Conservation (phyloP, 139 green algal genomes). For the Ostreobium quekettii region DNA sequence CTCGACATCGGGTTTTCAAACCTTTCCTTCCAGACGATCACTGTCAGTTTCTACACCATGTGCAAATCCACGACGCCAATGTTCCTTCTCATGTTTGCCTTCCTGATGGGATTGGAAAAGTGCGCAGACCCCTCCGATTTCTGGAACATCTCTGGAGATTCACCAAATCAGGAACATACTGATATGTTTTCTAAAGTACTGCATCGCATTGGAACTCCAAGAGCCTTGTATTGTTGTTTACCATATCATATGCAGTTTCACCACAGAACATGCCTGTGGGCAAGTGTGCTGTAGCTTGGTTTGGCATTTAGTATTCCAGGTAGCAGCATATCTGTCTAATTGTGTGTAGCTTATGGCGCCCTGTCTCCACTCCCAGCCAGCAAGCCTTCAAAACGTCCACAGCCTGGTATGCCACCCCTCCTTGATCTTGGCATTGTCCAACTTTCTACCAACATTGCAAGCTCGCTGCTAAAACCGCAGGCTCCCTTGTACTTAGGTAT, state of each 20-base stretch:
- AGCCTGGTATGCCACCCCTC: too few species aligned
- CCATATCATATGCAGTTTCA: too few species aligned
- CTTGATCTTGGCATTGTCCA: too few species aligned
- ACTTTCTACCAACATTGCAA: too few species aligned
- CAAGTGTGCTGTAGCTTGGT: not conserved
- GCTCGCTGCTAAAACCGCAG: too few species aligned
- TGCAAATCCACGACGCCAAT: conserved; percentile 85
- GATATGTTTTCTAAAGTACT: conserved; percentile 15
- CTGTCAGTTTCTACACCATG: conserved; percentile 92
- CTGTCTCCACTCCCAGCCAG: too few species aligned
- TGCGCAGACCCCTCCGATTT: conserved; percentile 28
- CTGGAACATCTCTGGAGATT: not conserved
- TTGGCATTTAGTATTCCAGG: not conserved
- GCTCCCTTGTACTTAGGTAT: too few species aligned
- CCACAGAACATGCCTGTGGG: not conserved
- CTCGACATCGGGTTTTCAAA: conserved; percentile 93
- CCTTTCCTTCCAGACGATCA: conserved; percentile 79
- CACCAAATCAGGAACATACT: not conserved
- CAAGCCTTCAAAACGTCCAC: too few species aligned
- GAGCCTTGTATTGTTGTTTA: too few species aligned
- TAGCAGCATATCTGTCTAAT: not conserved
- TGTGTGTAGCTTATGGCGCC: not conserved
- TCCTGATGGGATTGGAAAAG: conserved; percentile 78
- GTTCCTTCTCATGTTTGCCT: conserved; percentile 89
- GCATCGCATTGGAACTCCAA: not conserved